Conservation (phyloP, 148 eudicot species). For the Fagopyrum esculentum region DNA sequence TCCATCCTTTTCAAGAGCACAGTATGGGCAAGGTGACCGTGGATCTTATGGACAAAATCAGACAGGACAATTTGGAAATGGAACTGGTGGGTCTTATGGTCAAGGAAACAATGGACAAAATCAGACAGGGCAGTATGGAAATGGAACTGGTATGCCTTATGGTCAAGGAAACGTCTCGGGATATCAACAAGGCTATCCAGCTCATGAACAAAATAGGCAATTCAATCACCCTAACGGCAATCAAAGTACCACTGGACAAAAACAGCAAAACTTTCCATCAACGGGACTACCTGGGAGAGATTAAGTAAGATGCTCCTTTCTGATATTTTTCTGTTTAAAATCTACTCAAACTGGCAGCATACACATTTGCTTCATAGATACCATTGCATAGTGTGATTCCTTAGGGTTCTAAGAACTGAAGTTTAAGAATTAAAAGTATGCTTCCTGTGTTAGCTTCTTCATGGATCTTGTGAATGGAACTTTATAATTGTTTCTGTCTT, state of each 20-base stretch:
- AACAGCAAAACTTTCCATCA: conserved; percentile 31
- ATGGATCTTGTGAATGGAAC: neutral
- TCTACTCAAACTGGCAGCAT: neutral
- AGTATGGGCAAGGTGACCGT: conserved; percentile 30
- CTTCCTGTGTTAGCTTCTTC: neutral
- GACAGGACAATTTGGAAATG: conserved; percentile 7
- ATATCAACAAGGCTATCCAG: conserved; percentile 21
- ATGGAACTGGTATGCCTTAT: conserved; percentile 15
- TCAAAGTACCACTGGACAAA: conserved; percentile 23
- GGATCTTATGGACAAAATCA: conserved; percentile 16
- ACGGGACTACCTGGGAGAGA: conserved; percentile 23
- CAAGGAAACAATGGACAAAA: neutral
- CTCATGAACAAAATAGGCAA: conserved; percentile 26
- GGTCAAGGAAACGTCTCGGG: conserved; percentile 13
- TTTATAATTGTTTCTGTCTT: neutral
- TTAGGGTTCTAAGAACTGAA: too few relatives aligned
- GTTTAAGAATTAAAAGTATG: neutral
- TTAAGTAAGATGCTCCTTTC: conserved; percentile 36
- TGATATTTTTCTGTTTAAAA: neutral
- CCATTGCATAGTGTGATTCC: neutral
- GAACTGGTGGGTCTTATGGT: too few relatives aligned
- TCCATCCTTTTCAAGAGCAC: conserved; percentile 29
- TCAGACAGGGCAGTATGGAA: conserved; percentile 18
- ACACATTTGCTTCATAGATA: neutral
- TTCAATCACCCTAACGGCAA: conserved; percentile 21